These are phyloP conservation scores for Lasiodiplodia sp. DNA, from an alignment of 2,329 filamentous ascomycete genomes.

Conservation along the genomic window DNA sequence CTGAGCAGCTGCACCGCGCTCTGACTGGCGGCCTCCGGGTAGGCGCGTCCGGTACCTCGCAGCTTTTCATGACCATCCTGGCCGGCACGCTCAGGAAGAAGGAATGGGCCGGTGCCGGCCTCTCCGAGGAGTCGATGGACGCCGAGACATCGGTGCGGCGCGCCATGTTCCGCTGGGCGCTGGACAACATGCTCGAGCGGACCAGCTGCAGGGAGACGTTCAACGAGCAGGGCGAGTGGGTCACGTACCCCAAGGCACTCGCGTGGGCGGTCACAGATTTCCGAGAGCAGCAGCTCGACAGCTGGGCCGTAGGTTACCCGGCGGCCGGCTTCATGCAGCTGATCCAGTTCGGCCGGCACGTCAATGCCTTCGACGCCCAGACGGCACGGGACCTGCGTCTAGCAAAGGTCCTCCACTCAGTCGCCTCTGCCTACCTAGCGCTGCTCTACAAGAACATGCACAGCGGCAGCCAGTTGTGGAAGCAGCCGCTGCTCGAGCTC, in stretches of 20 bases:
- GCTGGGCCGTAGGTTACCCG: slow-evolving; percentile 44
- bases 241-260: slow-evolving; percentile 39
- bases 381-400: slow-evolving; percentile 31
- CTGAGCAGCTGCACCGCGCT: slow-evolving; percentile 43
- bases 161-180: slow-evolving; percentile 41
- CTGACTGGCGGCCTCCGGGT: slow-evolving; percentile 42
- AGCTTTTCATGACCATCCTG: slow-evolving; percentile 44
- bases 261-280: slow-evolving; percentile 41
- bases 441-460: slow-evolving; percentile 32
- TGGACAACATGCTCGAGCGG: slow-evolving; percentile 39
- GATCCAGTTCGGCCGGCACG: slow-evolving; percentile 34
- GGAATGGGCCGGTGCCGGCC: slow-evolving; percentile 39
- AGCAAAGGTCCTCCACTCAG: slow-evolving; percentile 39
- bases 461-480: slow-evolving; percentile 35
- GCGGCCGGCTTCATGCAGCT: slow-evolving; percentile 40
- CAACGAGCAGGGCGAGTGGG: slow-evolving; percentile 41
- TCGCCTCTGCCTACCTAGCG: slow-evolving; percentile 38
- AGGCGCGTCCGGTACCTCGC: slow-evolving; percentile 40
- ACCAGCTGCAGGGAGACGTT: slow-evolving; percentile 43
- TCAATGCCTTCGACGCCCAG: slow-evolving; percentile 33
- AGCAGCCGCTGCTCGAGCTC: slow-evolving; percentile 38
- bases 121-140: slow-evolving; percentile 10
- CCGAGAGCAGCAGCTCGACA: slow-evolving; percentile 37
- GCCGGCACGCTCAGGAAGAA: slow-evolving; percentile 38
- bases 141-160: slow-evolving; percentile 35